These are phyloP conservation scores for Punica granatum DNA, from an alignment of 345 rosid species.

Conservation along the genomic window DNA sequence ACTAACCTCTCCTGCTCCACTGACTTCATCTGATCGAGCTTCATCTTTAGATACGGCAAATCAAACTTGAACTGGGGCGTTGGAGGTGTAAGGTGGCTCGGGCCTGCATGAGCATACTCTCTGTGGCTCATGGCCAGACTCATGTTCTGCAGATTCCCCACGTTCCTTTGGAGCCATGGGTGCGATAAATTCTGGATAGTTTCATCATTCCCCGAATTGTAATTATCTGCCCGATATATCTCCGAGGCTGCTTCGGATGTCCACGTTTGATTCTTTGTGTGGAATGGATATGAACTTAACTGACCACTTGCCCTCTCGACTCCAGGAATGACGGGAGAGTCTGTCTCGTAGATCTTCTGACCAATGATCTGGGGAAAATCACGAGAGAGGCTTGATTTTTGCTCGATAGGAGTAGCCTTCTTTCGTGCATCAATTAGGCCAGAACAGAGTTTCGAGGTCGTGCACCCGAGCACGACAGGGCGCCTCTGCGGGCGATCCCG, in stretches of 20 bases:
- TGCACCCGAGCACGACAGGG: conserved; percentile 5
- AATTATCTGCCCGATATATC: conserved; percentile 1
- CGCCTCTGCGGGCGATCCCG: not conserved
- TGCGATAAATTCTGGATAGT: not conserved
- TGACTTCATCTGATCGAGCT: conserved; percentile 19
- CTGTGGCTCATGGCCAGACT: not conserved
- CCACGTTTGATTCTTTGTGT: not conserved
- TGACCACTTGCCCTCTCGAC: not conserved
- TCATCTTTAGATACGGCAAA: conserved; percentile 29
- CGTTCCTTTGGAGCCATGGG: conserved; percentile 1
- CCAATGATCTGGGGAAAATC: not conserved
- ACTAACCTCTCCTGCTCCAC: conserved; percentile 3
- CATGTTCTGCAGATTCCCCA: not conserved
- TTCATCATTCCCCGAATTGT: conserved; percentile 6
- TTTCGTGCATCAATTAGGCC: not conserved
- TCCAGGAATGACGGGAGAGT: not conserved
- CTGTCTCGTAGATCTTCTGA: not conserved
- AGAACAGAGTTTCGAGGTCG: not conserved
- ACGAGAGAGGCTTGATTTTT: not conserved
- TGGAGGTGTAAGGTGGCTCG: not conserved
- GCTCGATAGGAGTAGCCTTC: not conserved
- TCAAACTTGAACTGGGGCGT: conserved; percentile 25
- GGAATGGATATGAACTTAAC: not conserved
- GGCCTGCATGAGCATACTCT: not conserved
- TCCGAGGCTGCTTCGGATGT: conserved; percentile 2